Conservation (phyloP, 148 eudicot genomes). For the Vaccinium corymbosum region DNA sequence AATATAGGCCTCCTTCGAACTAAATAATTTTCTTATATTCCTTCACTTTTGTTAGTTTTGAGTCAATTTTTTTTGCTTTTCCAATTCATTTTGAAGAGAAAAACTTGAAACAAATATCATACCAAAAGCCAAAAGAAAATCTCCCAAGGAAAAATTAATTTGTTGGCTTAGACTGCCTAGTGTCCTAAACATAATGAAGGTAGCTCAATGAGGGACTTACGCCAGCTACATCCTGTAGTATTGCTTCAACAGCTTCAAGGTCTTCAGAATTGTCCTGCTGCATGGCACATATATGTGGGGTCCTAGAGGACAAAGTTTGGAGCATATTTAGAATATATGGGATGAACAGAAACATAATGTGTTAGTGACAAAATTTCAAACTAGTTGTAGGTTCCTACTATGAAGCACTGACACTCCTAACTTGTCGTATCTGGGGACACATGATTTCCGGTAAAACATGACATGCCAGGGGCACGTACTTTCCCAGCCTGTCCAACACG, state of each 20-base stretch:
- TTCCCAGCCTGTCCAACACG: background rate
- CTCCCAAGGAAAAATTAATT: background rate
- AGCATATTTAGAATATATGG: background rate
- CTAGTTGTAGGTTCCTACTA: background rate
- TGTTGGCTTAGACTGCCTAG: background rate
- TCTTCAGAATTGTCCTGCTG: conserved; percentile 56
- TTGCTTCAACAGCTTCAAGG: conserved; percentile 51
- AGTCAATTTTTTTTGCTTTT: background rate
- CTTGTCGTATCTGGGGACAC: background rate
- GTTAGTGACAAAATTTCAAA: background rate
- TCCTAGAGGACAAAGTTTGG: conserved; percentile 27
- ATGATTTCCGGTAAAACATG: no score
- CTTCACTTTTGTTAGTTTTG: background rate
- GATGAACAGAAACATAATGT: background rate
- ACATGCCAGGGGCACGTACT: background rate
- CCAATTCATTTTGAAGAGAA: background rate
- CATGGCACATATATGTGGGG: conserved; percentile 66
- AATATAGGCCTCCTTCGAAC: background rate
- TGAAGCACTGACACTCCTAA: background rate
- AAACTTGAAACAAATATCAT: background rate
- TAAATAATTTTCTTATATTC: no score
- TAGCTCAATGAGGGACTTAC: conserved; percentile 28
- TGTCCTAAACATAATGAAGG: background rate
- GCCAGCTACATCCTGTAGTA: conserved; percentile 51
- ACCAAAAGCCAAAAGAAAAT: background rate